Evolutionary conservation across 305 asterid genomes (phyloP).

Genomic region (Ilex paraguariensis): DNA sequence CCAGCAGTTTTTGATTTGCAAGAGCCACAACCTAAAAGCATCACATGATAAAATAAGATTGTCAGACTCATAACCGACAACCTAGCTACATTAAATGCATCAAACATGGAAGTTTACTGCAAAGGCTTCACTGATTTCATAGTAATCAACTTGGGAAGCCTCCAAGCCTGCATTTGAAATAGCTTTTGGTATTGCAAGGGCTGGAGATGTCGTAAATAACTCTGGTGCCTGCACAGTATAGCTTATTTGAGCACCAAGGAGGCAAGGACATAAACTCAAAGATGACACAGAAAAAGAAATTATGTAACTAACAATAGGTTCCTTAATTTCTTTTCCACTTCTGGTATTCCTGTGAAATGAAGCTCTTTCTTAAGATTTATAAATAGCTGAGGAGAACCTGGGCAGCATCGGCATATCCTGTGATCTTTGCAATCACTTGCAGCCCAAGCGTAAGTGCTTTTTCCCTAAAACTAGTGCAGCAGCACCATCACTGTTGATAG

Average conservation of each 20-base stretch:
- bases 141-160: slow-evolving; percentile 77
- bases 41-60: neutral
- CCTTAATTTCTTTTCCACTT: too few relatives aligned
- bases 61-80: neutral
- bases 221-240: slow-evolving; percentile 75
- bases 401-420: slow-evolving; percentile 97
- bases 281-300: neutral
- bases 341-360: neutral
- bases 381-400: slow-evolving; percentile 40
- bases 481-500: slow-evolving; percentile 82
- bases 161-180: slow-evolving; percentile 77
- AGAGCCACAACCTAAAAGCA: slow-evolving; percentile 90
- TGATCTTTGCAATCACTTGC: slow-evolving; percentile 74
- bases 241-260: slow-evolving; percentile 16
- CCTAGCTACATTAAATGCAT: slow-evolving; percentile 6
- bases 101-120: slow-evolving; percentile 43
- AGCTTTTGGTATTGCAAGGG: slow-evolving; percentile 96
- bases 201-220: slow-evolving; percentile 87
- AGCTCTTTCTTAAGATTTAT: neutral
- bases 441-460: slow-evolving; percentile 76
- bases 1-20: slow-evolving; percentile 85
- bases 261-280: slow-evolving; percentile 13
- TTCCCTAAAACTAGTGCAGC: slow-evolving; percentile 91
- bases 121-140: slow-evolving; percentile 96
- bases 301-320: too few relatives aligned